phyloP scores from a whole-genome alignment of 257 asterid genomes.

The Solanum verrucosum region DNA sequence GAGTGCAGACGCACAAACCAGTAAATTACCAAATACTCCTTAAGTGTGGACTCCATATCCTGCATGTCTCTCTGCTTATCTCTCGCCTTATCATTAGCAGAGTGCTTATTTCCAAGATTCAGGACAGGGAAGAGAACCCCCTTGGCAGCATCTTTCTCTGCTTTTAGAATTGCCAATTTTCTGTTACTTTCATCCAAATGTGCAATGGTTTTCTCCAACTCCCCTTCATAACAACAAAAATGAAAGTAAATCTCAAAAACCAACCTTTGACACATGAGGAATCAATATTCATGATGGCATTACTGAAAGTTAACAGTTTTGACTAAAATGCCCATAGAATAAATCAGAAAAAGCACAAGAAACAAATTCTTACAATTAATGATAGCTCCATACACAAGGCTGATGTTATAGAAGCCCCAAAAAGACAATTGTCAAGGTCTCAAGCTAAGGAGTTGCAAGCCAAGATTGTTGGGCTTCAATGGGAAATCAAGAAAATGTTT shows the following conservation, averaged over 20 bases:
- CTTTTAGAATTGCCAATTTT: conserved; percentile 60
- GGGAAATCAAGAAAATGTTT: not conserved
- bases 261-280: not conserved
- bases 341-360: not conserved
- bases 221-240: conserved; percentile 46
- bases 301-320: not conserved
- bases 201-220: conserved; percentile 47
- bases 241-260: not conserved
- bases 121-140: conserved; percentile 41
- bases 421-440: not conserved
- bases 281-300: not conserved
- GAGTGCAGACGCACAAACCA: conserved; percentile 7
- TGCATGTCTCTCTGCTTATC: conserved; percentile 73
- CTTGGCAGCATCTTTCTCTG: conserved; percentile 55
- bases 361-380: not conserved
- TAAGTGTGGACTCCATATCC: conserved; percentile 67
- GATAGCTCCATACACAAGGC: not conserved
- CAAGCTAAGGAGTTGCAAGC: not conserved
- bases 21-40: conserved; percentile 60
- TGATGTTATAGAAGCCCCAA: not conserved
- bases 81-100: conserved; percentile 38
- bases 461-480: not conserved
- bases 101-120: conserved; percentile 47
- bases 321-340: not conserved
- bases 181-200: conserved; percentile 79